Conservation (phyloP, 2,329 filamentous ascomycete species). For the Aspergillus aculeatinus region DNA sequence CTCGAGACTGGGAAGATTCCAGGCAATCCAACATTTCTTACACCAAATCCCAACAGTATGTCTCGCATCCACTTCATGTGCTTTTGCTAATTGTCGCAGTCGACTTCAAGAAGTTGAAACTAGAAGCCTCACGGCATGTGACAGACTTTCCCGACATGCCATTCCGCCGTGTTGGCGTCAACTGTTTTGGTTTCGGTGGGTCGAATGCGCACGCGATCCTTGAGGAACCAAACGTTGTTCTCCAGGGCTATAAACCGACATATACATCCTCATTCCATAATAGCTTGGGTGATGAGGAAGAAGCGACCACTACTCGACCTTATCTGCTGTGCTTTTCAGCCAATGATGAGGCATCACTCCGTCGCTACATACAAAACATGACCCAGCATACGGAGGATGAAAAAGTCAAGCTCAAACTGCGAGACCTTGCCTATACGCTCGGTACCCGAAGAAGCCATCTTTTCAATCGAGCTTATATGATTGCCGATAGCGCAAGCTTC, state of each 20-base stretch:
- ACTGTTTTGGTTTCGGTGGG: conserved; percentile 25
- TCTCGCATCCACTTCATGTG: neutral
- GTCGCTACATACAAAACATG: conserved; percentile 5
- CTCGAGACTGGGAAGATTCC: conserved; percentile 29
- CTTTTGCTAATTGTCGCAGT: conserved; percentile 8
- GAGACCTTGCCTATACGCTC: conserved; percentile 18
- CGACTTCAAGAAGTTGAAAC: conserved; percentile 16
- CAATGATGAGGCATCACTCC: conserved; percentile 12
- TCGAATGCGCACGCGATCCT: conserved; percentile 23
- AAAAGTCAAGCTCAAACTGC: neutral
- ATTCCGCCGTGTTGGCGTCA: conserved; percentile 19
- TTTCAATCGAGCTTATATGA: conserved; percentile 7
- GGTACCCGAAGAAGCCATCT: conserved; percentile 11
- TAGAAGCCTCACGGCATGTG: conserved; percentile 16
- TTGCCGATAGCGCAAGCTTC: neutral
- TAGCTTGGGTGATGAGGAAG: neutral
- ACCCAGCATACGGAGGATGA: neutral
- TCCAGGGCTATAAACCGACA: neutral
- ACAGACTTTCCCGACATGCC: conserved; percentile 20
- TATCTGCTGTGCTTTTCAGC: conserved; percentile 14
- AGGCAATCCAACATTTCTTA: conserved; percentile 27
- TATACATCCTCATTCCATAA: neutral
- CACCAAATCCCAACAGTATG: conserved; percentile 17
- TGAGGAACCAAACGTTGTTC: conserved; percentile 9
- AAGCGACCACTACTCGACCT: neutral